Evolutionary conservation across 345 rosid species (phyloP).

Genomic region (Laguncularia racemosa): DNA sequence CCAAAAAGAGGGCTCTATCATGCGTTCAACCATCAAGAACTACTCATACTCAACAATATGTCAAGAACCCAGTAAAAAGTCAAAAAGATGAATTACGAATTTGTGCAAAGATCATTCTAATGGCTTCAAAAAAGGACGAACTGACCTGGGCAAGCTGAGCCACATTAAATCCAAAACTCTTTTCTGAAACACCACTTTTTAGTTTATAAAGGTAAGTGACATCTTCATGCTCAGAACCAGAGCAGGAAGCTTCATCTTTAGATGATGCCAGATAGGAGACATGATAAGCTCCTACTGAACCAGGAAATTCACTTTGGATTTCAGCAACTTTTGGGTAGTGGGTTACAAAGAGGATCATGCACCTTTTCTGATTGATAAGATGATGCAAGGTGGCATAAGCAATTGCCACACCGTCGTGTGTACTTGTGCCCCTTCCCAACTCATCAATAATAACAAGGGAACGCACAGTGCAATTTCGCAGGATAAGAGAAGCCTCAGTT

Average conservation of each 20-base stretch:
- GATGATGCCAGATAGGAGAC: conserved; percentile 72
- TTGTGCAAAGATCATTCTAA: no score
- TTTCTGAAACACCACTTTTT: conserved; percentile 67
- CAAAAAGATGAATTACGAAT: conserved; percentile 6
- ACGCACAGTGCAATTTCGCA: conserved; percentile 50
- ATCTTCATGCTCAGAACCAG: conserved; percentile 39
- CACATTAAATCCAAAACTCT: conserved; percentile 89
- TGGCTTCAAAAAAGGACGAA: no score
- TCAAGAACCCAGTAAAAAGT: neutral
- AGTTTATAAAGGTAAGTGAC: conserved; percentile 89
- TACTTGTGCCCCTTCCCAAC: conserved; percentile 95
- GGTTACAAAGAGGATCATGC: conserved; percentile 86
- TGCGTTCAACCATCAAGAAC: no score
- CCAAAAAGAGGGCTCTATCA: no score
- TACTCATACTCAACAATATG: neutral
- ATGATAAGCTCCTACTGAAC: conserved; percentile 64
- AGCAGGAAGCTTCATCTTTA: conserved; percentile 16
- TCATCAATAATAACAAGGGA: conserved; percentile 91
- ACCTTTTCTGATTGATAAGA: conserved; percentile 57
- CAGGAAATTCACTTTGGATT: conserved; percentile 40
- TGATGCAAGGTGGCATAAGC: conserved; percentile 84
- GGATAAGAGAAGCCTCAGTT: conserved; percentile 73
- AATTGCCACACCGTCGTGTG: conserved; percentile 90
- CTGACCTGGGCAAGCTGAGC: conserved; percentile 85
- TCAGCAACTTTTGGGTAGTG: conserved; percentile 86